A percentile compares a stretch with the other conserved stretches of the same genome.
phyloP scores from a whole-genome alignment of 2,329 filamentous ascomycete species.

The Phyllosticta citriasiana region DNA sequence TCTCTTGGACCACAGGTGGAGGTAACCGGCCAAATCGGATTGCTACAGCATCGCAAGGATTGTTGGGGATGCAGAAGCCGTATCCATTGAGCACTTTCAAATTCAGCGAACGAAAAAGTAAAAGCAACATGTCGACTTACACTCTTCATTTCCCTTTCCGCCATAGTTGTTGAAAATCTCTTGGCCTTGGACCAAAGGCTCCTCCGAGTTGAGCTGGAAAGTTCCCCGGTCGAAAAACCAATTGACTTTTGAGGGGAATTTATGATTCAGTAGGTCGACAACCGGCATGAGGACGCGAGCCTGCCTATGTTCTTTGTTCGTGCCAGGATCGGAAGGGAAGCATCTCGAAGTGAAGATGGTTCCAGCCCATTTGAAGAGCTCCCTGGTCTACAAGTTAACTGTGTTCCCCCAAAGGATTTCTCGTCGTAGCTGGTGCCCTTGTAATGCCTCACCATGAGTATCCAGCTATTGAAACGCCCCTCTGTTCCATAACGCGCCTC shows the following conservation, averaged over 20 bases:
- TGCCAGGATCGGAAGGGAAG: constrained; percentile 35
- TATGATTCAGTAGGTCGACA: constrained; percentile 41
- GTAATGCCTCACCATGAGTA: constrained; percentile 2
- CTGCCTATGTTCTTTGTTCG: constrained; percentile 18
- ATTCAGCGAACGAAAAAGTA: not conserved
- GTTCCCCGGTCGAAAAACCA: constrained; percentile 34
- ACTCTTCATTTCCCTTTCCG: constrained; percentile 42
- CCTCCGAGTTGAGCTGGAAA: constrained; percentile 31
- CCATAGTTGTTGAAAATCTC: constrained; percentile 46
- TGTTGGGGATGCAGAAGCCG: constrained; percentile 39
- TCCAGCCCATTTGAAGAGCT: constrained; percentile 40
- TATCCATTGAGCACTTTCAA: constrained; percentile 39
- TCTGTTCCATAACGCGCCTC: constrained; percentile 8
- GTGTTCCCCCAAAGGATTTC: constrained; percentile 13
- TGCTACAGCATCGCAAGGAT: constrained; percentile 37
- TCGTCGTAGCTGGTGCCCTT: not conserved
- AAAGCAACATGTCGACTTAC: constrained; percentile 12
- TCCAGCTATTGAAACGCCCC: not conserved
- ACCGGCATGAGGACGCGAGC: constrained; percentile 40
- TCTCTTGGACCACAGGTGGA: constrained; percentile 18
- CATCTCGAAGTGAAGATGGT: constrained; percentile 43
- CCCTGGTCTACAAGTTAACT: constrained; percentile 24
- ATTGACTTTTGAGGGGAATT: constrained; percentile 34
- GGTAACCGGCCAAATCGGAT: constrained; percentile 33
- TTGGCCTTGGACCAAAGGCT: constrained; percentile 24